Evolutionary conservation across 164 flowering plant species (phyloP), one percentile per base, ranked within the genome.

Genomic region (Akebia trifoliata): DNA sequence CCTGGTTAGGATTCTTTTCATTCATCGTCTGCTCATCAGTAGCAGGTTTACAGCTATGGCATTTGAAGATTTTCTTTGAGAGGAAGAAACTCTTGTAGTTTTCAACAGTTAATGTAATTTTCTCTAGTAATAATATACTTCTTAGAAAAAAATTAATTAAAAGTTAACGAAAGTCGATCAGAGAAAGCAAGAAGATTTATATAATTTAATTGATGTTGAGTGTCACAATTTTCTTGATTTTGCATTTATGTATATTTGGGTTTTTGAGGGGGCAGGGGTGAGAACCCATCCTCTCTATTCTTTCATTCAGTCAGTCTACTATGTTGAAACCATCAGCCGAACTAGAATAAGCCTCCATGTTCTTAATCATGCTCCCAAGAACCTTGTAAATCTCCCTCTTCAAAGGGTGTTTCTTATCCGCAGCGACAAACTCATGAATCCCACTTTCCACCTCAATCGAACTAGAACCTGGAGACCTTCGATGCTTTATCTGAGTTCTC

Each of bases 71-170:
- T 50, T 89, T 80, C 65, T 89, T 89, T 68, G 83, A 83, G 69
- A 86, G 85, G 78, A 89, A 86, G 80, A 89, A 89, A 78, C 83
- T 89, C 56, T 78, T 86, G 45, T 88, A 74, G 66, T 8, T 4
- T 34, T 14, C 2, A 11, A 59, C 35, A 9, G 30, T 25, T 64
- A 4, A 11, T 43, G 48, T 30, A 34, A 25, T 37, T 36, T 36
- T 12, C 34, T 35, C 18, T 24, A 54, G 31, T 42, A 44, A 61
- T 39, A n/a, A 53, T 24, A 21, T 28, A 54, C 48, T 55, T 55
- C 15, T 17, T 25, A n/a, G 26, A 40, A 32, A n/a, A n/a, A n/a
- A n/a, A n/a, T n/a, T n/a, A n/a, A 11, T n/a, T n/a, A 1, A 51
- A 21, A 22, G 4, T 32, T n/a, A n/a, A n/a, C n/a, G n/a, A n/a